These are phyloP conservation scores for Talaromyces verruculosus DNA, from an alignment of 2,329 filamentous ascomycete genomes.

Conservation along the genomic window DNA sequence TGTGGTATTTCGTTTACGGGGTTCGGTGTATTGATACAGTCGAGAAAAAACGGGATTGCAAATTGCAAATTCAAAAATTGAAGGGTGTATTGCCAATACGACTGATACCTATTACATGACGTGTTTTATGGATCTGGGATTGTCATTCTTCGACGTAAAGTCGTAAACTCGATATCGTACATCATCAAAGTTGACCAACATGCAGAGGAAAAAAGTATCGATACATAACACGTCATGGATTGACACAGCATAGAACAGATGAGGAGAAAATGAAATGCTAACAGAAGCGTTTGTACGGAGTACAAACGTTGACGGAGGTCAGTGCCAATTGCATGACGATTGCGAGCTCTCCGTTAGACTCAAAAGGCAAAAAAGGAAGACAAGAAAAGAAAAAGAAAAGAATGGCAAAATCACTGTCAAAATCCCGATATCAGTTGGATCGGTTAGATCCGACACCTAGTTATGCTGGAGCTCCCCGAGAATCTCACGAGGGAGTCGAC, in stretches of 20 bases:
- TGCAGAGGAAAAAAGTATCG: background rate
- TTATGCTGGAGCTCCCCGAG: background rate
- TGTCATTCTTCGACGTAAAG: background rate
- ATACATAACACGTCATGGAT: background rate
- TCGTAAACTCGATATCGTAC: background rate
- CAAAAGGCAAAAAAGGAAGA: background rate
- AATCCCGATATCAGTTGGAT: background rate
- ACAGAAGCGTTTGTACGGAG: background rate
- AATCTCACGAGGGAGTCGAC: background rate
- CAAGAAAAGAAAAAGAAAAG: background rate
- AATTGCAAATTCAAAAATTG: background rate
- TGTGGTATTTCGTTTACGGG: background rate
- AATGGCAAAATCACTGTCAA: background rate
- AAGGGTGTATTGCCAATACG: background rate
- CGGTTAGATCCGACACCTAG: background rate
- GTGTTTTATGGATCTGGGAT: background rate
- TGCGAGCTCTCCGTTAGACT: background rate
- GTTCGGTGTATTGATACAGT: background rate
- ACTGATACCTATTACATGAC: background rate
- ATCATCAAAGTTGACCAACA: background rate
- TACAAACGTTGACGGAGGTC: background rate
- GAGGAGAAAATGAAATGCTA: background rate
- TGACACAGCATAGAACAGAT: background rate
- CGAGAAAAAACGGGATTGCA: background rate
- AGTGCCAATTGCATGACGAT: background rate